phyloP scores from a whole-genome alignment of 2,329 filamentous ascomycete genomes.

The Xylariaceae sp. region DNA sequence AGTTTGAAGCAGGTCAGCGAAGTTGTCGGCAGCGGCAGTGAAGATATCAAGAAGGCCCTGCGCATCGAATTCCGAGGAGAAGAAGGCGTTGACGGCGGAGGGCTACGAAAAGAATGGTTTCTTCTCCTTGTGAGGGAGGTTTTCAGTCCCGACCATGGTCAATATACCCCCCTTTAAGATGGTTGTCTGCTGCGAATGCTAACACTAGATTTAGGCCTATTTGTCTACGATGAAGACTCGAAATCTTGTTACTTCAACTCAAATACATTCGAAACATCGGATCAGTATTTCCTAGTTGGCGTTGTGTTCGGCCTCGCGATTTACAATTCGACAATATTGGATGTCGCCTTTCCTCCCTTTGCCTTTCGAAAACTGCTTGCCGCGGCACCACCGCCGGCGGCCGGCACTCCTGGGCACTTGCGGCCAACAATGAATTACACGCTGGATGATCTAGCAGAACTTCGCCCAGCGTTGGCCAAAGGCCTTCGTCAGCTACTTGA shows the following conservation, averaged over 20 bases:
- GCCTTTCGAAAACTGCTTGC: constrained; percentile 83
- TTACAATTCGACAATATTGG: constrained; percentile 90
- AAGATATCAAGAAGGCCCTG: constrained; percentile 87
- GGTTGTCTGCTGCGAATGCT: constrained; percentile 2
- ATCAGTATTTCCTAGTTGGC: constrained; percentile 87
- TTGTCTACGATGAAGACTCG: constrained; percentile 87
- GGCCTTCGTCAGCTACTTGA: constrained; percentile 75
- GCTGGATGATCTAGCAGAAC: constrained; percentile 79
- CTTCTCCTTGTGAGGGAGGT: constrained; percentile 81
- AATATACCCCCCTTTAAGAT: constrained; percentile 27
- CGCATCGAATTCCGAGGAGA: constrained; percentile 83
- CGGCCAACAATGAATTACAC: constrained; percentile 66
- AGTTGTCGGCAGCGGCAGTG: constrained; percentile 72
- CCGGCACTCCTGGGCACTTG: constrained; percentile 52
- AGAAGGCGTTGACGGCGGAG: constrained; percentile 87
- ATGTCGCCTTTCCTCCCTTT: constrained; percentile 83
- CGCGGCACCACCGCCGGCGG: constrained; percentile 61
- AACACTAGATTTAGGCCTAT: constrained; percentile 60
- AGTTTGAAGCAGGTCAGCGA: constrained; percentile 81
- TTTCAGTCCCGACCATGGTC: constrained; percentile 86
- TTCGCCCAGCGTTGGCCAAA: constrained; percentile 68
- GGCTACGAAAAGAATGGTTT: constrained; percentile 92
- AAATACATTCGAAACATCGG: constrained; percentile 81
- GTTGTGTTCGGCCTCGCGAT: constrained; percentile 86
- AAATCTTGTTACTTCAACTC: constrained; percentile 92